Conservation (phyloP, 164 flowering plant genomes). For the Vitis rotundifolia region DNA sequence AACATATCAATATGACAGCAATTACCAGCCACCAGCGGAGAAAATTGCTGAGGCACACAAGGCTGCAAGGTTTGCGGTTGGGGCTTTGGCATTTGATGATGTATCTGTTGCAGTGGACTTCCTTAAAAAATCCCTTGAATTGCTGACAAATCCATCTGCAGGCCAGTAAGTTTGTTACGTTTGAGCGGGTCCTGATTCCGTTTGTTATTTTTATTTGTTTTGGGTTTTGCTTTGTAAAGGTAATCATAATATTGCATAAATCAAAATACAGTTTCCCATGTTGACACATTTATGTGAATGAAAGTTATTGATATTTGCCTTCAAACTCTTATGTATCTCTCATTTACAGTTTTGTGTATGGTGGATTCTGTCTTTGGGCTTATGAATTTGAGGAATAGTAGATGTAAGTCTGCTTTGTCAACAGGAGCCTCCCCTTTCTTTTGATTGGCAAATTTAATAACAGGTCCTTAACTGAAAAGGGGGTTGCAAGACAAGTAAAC, state of each 20-base stretch:
- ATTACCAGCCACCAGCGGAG: conserved; percentile 81
- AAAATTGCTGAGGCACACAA: conserved; percentile 95
- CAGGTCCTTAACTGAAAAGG: too few relatives aligned
- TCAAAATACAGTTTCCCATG: neutral
- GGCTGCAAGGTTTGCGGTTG: conserved; percentile 98
- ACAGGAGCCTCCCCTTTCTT: too few relatives aligned
- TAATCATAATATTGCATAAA: neutral
- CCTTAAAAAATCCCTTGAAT: conserved; percentile 77
- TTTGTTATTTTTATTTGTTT: neutral
- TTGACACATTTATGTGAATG: conserved; percentile 9
- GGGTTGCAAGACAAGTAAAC: too few relatives aligned
- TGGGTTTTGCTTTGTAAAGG: conserved; percentile 17
- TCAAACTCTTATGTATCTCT: too few relatives aligned
- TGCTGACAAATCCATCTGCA: conserved; percentile 88
- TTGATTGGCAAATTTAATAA: too few relatives aligned
- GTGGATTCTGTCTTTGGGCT: too few relatives aligned
- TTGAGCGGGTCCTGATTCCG: neutral
- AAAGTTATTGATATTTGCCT: neutral
- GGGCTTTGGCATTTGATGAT: conserved; percentile 98
- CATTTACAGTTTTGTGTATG: too few relatives aligned
- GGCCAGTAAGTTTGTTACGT: conserved; percentile 34
- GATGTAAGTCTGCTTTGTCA: too few relatives aligned
- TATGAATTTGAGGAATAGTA: too few relatives aligned
- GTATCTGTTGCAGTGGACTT: conserved; percentile 78
- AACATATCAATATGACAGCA: conserved; percentile 62